phyloP scores from a whole-genome alignment of 1,139 yeast genomes.

The Candida albicans region DNA sequence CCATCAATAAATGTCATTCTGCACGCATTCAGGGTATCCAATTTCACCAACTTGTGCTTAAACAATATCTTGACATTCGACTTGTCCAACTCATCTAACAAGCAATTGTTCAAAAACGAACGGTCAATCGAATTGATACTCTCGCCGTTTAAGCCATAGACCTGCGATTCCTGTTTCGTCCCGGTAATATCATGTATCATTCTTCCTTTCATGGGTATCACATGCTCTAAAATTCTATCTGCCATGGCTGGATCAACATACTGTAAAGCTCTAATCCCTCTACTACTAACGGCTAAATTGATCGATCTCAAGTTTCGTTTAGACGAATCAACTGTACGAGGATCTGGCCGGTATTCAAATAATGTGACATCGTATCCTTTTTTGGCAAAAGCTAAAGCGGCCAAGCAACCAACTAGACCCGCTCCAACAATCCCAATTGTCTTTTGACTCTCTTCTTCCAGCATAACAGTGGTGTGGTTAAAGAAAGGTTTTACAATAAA shows the following conservation, averaged over 20 bases:
- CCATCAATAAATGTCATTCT: conserved; percentile 13
- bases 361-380: conserved; percentile 74
- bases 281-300: conserved; percentile 80
- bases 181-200: conserved; percentile 82
- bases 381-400: conserved; percentile 74
- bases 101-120: conserved; percentile 59
- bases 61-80: conserved; percentile 49
- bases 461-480: not conserved
- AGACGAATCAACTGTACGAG: conserved; percentile 21
- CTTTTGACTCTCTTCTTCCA: conserved; percentile 2
- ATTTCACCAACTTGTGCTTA: conserved; percentile 53
- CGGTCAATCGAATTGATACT: conserved; percentile 85
- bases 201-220: conserved; percentile 85
- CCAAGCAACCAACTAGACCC: conserved; percentile 87
- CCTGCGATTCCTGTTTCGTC: conserved; percentile 59
- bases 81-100: conserved; percentile 62
- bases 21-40: conserved; percentile 22
- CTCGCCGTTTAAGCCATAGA: conserved; percentile 84
- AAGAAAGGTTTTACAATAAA: not conserved
- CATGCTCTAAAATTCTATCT: conserved; percentile 51
- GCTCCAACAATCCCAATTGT: conserved; percentile 67
- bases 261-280: conserved; percentile 74
- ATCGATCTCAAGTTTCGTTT: conserved; percentile 60
- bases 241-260: conserved; percentile 63
- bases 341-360: conserved; percentile 58